phyloP scores from a whole-genome alignment of 495 filamentous ascomycete species.

The Hypoxylon cercidicola region DNA sequence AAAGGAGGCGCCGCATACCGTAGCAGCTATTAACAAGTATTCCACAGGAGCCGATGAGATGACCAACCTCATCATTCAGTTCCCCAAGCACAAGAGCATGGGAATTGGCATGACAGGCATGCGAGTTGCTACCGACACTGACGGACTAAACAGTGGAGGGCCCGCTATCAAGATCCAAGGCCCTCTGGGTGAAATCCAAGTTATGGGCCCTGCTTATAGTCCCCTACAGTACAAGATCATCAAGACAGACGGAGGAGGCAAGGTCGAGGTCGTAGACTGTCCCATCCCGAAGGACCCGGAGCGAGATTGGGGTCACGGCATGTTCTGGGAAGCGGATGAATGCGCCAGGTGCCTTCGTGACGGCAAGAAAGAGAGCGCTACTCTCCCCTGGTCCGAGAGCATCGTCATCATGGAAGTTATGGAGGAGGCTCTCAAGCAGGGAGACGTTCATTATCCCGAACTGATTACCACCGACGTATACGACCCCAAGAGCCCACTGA shows the following conservation, averaged over 20 bases:
- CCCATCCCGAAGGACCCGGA: conserved; percentile 67
- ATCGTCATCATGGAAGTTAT: conserved; percentile 93
- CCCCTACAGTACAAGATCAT: conserved; percentile 73
- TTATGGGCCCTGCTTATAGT: conserved; percentile 76
- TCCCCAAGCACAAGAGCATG: conserved; percentile 71
- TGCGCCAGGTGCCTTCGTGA: conserved; percentile 83
- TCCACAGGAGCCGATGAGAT: conserved; percentile 85
- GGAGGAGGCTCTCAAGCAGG: conserved; percentile 86
- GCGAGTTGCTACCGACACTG: conserved; percentile 73
- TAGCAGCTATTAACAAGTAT: conserved; percentile 78
- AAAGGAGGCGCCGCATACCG: conserved; percentile 58
- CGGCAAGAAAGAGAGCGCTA: conserved; percentile 81
- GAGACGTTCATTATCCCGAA: conserved; percentile 80
- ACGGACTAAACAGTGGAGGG: conserved; percentile 67
- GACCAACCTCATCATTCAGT: conserved; percentile 81
- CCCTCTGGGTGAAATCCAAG: conserved; percentile 85
- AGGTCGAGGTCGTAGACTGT: conserved; percentile 68
- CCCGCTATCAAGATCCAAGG: conserved; percentile 86
- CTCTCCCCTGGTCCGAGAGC: conserved; percentile 81
- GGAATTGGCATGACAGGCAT: conserved; percentile 84
- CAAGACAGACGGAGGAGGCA: conserved; percentile 55
- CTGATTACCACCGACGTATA: conserved; percentile 82
- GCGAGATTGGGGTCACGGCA: conserved; percentile 74
- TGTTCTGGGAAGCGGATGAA: conserved; percentile 97
- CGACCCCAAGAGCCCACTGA: conserved; percentile 64